phyloP scores from a whole-genome alignment of 768 basidiomycete genomes.

The Suillus subalutaceus region DNA sequence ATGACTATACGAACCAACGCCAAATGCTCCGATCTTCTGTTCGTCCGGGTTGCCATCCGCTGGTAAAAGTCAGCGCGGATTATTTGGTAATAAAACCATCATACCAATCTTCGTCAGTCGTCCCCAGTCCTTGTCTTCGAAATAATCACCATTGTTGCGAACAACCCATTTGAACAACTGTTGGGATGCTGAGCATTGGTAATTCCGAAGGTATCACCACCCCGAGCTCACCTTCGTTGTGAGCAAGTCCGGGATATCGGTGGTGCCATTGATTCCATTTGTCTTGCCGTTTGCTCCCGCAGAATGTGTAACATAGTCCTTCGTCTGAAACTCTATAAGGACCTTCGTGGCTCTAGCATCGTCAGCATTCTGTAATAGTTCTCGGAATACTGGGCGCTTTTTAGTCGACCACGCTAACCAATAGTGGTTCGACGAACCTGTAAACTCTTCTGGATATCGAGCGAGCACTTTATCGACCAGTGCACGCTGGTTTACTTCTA shows the following conservation, averaged over 20 bases:
- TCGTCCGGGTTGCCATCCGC: slow-evolving; percentile 60
- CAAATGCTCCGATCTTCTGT: slow-evolving; percentile 52
- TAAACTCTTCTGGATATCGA: slow-evolving; percentile 22
- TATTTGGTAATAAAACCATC: not conserved
- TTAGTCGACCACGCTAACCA: not conserved
- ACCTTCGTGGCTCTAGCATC: slow-evolving; percentile 43
- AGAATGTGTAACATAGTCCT: slow-evolving; percentile 13
- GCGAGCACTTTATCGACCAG: slow-evolving; percentile 22
- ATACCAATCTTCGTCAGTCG: slow-evolving; percentile 48
- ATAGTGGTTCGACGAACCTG: slow-evolving; percentile 11
- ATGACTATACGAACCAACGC: slow-evolving; percentile 28
- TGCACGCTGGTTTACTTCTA: slow-evolving; percentile 20
- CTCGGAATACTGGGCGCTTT: slow-evolving; percentile 46
- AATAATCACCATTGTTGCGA: slow-evolving; percentile 50
- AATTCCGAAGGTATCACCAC: not conserved
- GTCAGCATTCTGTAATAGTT: slow-evolving; percentile 60
- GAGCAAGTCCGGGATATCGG: slow-evolving; percentile 9
- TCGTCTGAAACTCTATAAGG: slow-evolving; percentile 40
- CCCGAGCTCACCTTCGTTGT: slow-evolving; percentile 4
- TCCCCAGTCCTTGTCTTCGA: slow-evolving; percentile 49
- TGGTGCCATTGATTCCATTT: slow-evolving; percentile 2
- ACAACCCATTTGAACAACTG: slow-evolving; percentile 43
- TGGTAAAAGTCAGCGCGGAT: slow-evolving; percentile 11
- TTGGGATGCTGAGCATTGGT: slow-evolving; percentile 10
- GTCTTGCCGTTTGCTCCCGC: slow-evolving; percentile 5